These are phyloP conservation scores for Kappamyces sp. DNA, from an alignment of 192 early-diverging fungal species.

Conservation along the genomic window DNA sequence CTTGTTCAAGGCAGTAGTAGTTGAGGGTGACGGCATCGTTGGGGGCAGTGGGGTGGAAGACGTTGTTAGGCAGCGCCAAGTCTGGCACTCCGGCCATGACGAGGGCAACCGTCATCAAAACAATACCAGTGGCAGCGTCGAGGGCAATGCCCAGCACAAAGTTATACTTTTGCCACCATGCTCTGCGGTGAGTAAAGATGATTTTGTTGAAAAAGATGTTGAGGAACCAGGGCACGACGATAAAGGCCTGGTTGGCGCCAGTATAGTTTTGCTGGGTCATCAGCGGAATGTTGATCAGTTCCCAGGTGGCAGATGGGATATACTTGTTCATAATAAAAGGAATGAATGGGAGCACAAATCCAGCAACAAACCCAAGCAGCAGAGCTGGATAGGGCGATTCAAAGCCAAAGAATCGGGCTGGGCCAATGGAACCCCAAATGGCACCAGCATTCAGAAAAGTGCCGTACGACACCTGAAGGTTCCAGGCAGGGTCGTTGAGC, in stretches of 20 bases:
- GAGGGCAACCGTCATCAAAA: no score
- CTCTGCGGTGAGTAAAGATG: conserved; percentile 40
- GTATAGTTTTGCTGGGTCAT: conserved; percentile 1
- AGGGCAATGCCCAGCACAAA: conserved; percentile 50
- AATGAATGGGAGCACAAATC: conserved; percentile 21
- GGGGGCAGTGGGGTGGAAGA: no score
- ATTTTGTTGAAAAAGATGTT: conserved; percentile 19
- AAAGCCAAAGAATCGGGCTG: conserved; percentile 22
- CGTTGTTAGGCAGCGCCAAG: no score
- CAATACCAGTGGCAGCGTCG: conserved; percentile 44
- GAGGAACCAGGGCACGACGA: conserved; percentile 12
- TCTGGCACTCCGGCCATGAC: no score
- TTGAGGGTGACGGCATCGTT: no score
- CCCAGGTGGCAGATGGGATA: conserved; percentile 9
- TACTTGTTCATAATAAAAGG: conserved; percentile 14
- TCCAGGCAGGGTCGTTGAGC: neutral
- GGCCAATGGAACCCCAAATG: conserved; percentile 31
- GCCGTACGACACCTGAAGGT: conserved; percentile 6
- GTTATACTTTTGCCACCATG: conserved; percentile 56
- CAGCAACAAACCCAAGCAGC: conserved; percentile 20
- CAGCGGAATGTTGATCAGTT: conserved; percentile 18
- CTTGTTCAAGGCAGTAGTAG: no score
- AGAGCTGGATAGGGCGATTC: conserved; percentile 14
- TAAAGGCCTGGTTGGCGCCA: neutral
- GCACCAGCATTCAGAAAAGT: conserved; percentile 24